A percentile compares a stretch with the other conserved stretches of the same genome.
phyloP scores from a whole-genome alignment of 129 eudicot genomes.

The Flaveria ramosissima region DNA sequence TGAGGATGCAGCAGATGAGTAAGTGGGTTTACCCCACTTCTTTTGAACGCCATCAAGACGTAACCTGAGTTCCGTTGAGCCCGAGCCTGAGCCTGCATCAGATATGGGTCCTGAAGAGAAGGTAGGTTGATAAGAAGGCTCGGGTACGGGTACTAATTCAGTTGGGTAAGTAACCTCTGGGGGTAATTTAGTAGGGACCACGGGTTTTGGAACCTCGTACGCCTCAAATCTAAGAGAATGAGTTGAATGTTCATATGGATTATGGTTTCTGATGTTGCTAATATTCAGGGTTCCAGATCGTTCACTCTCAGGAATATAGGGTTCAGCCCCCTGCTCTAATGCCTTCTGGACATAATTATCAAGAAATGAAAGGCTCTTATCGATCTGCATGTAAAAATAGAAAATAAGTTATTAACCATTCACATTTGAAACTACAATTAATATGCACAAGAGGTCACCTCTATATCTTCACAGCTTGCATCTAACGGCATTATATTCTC shows the following conservation, averaged over 20 bases:
- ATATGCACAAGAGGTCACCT: slow-evolving; percentile 48
- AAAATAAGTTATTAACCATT: neutral
- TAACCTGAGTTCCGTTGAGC: slow-evolving; percentile 66
- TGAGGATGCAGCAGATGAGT: slow-evolving; percentile 72
- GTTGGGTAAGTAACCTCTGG: slow-evolving; percentile 49
- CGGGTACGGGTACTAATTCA: slow-evolving; percentile 74
- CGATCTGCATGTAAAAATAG: slow-evolving; percentile 56
- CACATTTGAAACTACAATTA: neutral
- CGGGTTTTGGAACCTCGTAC: slow-evolving; percentile 89
- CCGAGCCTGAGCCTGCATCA: slow-evolving; percentile 47
- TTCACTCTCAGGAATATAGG: slow-evolving; percentile 73
- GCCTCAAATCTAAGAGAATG: slow-evolving; percentile 98
- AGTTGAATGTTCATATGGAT: slow-evolving; percentile 54
- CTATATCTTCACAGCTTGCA: slow-evolving; percentile 94
- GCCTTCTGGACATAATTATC: slow-evolving; percentile 66
- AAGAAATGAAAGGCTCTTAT: slow-evolving; percentile 77
- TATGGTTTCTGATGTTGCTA: slow-evolving; percentile 54
- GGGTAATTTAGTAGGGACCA: slow-evolving; percentile 51
- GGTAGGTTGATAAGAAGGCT: slow-evolving; percentile 57
- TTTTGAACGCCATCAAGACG: slow-evolving; percentile 94
- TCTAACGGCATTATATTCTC: slow-evolving; percentile 81
- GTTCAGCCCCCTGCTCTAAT: slow-evolving; percentile 89
- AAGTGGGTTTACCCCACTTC: slow-evolving; percentile 85
- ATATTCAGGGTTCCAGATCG: slow-evolving; percentile 58
- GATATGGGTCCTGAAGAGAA: slow-evolving; percentile 37